Base-by-base conservation (phyloP, 441 rosid species). In the Sinapis alba region DNA sequence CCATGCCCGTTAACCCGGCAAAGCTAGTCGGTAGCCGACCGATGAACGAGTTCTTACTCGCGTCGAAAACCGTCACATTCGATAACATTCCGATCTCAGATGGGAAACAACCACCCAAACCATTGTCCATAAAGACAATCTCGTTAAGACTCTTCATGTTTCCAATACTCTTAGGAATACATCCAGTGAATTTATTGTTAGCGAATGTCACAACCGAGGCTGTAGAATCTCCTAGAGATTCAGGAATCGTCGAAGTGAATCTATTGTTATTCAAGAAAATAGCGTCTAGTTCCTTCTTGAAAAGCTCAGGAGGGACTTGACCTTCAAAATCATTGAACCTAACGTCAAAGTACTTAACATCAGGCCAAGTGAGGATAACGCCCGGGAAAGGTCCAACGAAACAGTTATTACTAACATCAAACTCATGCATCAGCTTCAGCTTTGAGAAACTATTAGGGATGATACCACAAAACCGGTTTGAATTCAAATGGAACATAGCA, bases 401-500 rank as follows among this genome's bases (percentile, higher is more conserved):
- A 0, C 97, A 82, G 79, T 93, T 93, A 80, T 89, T 90, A 72
- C 95, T 93, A 43, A 90, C 66, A 71, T 93, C 98, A 58, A 93
- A 88, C 70, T 93, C 98, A 27, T 81, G 68, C 92, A 91, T 88
- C 4, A 87, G 75, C 5, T 45, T 74, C 21, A 91, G 81, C 69
- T 80, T 83, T n/a, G 82, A 80, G 7, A 93, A n/a, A 75, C 86
- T 88, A 62, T 77, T 79, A 0, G 98, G 97, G n/a, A 93, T 60
- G 61, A 88, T 80, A 15, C 97, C 98, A 20, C 98, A 91, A 62
- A 93, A 89, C 78, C 97, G 75, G 79, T 93, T 93, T 0, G 94
- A 75, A 72, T 91, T 91, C n/a, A 93, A 61, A 64, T 93, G 98
- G 58, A 93, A 80, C 67, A 91, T 56, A 0, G 92, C 90, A 6